Conservation (phyloP, 179 eudicot genomes). For the Carnegiea gigantea region DNA sequence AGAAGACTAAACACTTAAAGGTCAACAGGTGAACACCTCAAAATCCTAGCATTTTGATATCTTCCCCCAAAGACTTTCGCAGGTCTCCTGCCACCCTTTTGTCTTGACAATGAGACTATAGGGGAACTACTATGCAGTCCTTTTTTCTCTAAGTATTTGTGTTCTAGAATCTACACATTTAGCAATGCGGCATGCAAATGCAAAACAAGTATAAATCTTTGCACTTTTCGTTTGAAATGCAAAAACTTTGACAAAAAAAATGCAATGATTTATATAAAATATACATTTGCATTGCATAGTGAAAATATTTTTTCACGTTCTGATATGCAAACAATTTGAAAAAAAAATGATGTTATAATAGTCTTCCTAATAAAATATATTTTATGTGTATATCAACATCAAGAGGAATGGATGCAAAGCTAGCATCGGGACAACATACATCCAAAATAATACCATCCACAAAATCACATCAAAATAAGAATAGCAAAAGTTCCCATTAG, state of each 20-base stretch:
- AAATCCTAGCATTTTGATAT: neutral
- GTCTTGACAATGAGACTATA: too few relatives aligned
- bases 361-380: too few relatives aligned
- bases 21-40: neutral
- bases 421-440: neutral
- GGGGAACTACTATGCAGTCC: too few relatives aligned
- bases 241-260: too few relatives aligned
- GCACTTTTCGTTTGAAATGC: too few relatives aligned
- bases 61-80: neutral
- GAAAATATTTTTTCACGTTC: neutral
- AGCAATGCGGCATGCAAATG: too few relatives aligned
- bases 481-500: neutral
- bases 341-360: too few relatives aligned
- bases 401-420: neutral
- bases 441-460: neutral
- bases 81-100: neutral
- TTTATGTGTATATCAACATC: neutral
- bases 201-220: too few relatives aligned
- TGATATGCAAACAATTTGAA: neutral
- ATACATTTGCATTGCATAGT: too few relatives aligned
- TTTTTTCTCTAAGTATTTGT: too few relatives aligned
- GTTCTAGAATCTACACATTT: too few relatives aligned
- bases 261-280: too few relatives aligned
- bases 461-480: neutral
- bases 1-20: neutral